Evolutionary conservation across 2,329 filamentous ascomycete genomes (phyloP).

Genomic region (Paracorniculantispora psalliotae): DNA sequence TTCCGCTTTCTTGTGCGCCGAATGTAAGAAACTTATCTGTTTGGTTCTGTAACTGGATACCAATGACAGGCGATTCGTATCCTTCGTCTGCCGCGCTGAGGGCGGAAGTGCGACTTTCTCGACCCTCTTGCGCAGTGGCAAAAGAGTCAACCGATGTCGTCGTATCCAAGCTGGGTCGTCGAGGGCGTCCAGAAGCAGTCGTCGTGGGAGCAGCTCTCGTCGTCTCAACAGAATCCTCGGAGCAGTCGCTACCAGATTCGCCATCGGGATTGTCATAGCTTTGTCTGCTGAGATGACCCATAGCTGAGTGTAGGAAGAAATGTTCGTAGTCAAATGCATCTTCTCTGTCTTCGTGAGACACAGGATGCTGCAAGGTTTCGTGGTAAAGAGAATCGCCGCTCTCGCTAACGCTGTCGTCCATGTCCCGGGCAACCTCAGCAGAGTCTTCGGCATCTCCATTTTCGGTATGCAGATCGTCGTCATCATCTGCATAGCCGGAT

Average conservation of each 20-base stretch:
- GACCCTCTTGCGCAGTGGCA: slow-evolving; percentile 51
- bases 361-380: slow-evolving; percentile 51
- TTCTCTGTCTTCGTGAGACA: slow-evolving; percentile 86
- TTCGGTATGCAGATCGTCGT: slow-evolving; percentile 37
- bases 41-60: not conserved
- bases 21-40: not conserved
- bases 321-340: slow-evolving; percentile 97
- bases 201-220: slow-evolving; percentile 43
- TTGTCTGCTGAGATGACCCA: slow-evolving; percentile 64
- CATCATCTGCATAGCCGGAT: slow-evolving; percentile 22
- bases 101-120: slow-evolving; percentile 31
- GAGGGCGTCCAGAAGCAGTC: slow-evolving; percentile 32
- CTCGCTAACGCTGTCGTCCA: slow-evolving; percentile 50
- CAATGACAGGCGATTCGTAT: slow-evolving; percentile 8
- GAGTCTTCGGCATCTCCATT: slow-evolving; percentile 18
- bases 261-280: slow-evolving; percentile 22
- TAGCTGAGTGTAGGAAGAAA: slow-evolving; percentile 88
- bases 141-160: slow-evolving; percentile 50
- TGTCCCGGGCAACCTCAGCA: slow-evolving; percentile 7
- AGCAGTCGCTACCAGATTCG: slow-evolving; percentile 51
- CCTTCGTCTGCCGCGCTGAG: slow-evolving; percentile 15
- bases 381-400: slow-evolving; percentile 61
- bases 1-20: slow-evolving; percentile 12
- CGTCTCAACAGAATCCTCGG: slow-evolving; percentile 58
- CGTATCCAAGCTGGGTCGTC: slow-evolving; percentile 46